phyloP scores from a whole-genome alignment of 1,139 yeast species.

The Scheffersomyces parashehatae region DNA sequence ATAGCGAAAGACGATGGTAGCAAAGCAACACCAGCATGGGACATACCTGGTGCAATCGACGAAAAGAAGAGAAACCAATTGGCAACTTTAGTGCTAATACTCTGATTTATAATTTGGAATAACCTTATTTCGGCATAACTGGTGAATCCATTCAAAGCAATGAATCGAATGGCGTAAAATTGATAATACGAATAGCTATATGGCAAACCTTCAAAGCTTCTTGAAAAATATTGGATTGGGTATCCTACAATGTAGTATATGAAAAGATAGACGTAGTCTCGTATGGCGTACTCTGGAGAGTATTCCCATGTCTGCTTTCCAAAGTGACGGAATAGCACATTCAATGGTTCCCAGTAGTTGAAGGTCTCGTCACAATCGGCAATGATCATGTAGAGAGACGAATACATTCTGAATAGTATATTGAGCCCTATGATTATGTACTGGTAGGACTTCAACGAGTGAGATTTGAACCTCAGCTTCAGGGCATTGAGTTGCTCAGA shows the following conservation, averaged over 20 bases:
- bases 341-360: conserved; percentile 94
- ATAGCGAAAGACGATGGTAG: conserved; percentile 88
- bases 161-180: conserved; percentile 57
- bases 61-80: conserved; percentile 59
- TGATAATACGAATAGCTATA: conserved; percentile 22
- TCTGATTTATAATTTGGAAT: conserved; percentile 42
- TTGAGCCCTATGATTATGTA: conserved; percentile 20
- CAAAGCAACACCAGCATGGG: conserved; percentile 82
- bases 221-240: conserved; percentile 31
- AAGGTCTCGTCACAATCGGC: conserved; percentile 79
- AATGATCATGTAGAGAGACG: conserved; percentile 61
- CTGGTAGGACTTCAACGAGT: background rate
- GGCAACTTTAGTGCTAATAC: conserved; percentile 41
- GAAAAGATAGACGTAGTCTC: conserved; percentile 77
- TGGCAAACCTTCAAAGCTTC: conserved; percentile 21
- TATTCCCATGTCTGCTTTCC: conserved; percentile 98
- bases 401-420: conserved; percentile 41
- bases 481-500: too few relatives aligned
- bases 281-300: conserved; percentile 83
- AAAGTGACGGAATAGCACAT: conserved; percentile 71
- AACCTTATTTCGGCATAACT: conserved; percentile 55
- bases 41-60: conserved; percentile 61
- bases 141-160: conserved; percentile 54
- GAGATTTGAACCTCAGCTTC: too few relatives aligned
- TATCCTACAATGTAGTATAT: conserved; percentile 48